A percentile compares a stretch with the other conserved stretches of the same genome.
Evolutionary conservation across 768 basidiomycete genomes (phyloP).

Genomic region (Rickenella mellea): DNA sequence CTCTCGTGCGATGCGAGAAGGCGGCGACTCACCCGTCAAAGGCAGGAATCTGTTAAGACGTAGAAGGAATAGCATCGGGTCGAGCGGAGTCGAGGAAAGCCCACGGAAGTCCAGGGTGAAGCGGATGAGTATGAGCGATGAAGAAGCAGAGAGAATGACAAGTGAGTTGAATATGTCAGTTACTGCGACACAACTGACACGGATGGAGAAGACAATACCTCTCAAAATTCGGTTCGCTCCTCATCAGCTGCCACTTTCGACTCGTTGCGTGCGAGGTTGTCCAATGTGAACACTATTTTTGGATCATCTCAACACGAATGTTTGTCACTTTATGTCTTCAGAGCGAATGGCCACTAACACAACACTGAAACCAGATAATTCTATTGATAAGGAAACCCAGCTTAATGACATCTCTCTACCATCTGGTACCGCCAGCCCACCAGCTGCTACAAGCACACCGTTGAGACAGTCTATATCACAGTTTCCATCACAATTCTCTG

Average conservation of each 20-base stretch:
- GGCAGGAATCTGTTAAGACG: conserved; percentile 14
- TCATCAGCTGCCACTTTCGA: conserved; percentile 40
- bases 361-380: neutral
- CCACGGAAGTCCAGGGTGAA: conserved; percentile 42
- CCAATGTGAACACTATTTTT: neutral
- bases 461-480: conserved; percentile 16
- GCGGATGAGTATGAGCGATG: conserved; percentile 56
- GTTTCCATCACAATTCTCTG: conserved; percentile 29
- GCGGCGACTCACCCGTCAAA: conserved; percentile 58
- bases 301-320: no score
- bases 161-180: conserved; percentile 30
- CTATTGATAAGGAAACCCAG: neutral
- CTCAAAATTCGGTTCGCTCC: conserved; percentile 28
- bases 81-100: conserved; percentile 49
- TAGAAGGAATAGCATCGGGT: conserved; percentile 52
- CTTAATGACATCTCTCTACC: neutral
- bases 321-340: no score
- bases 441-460: conserved; percentile 46
- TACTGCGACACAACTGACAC: conserved; percentile 13
- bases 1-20: conserved; percentile 52
- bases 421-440: conserved; percentile 30
- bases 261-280: conserved; percentile 35
- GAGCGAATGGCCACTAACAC: neutral
- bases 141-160: conserved; percentile 45
- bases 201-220: conserved; percentile 8